A percentile compares a stretch with the other conserved stretches of the same genome.
phyloP scores from a whole-genome alignment of 2,329 filamentous ascomycete species.

The Capronia epimyces region DNA sequence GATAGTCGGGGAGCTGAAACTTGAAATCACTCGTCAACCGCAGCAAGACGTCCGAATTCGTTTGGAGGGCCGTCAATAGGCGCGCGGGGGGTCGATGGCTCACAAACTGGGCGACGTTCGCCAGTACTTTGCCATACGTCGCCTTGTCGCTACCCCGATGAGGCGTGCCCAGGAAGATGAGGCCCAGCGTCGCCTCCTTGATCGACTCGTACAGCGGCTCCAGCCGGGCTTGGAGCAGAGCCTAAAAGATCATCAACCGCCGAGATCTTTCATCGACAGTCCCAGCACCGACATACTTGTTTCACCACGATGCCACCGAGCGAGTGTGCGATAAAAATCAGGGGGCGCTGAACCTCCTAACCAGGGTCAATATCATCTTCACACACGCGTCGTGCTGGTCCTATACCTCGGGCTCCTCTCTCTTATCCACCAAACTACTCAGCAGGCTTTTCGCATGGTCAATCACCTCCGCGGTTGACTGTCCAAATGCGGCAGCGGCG shows the following conservation, averaged over 20 bases:
- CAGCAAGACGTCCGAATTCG: too few species aligned
- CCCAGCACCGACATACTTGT: not conserved
- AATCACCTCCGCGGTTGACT: constrained; percentile 35
- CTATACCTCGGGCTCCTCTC: constrained; percentile 3
- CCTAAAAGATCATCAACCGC: too few species aligned
- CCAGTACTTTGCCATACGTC: too few species aligned
- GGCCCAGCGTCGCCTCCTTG: constrained; percentile 32
- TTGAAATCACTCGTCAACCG: too few species aligned
- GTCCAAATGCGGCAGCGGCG: constrained; percentile 26
- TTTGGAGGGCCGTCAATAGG: too few species aligned
- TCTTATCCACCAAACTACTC: constrained; percentile 25
- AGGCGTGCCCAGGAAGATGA: constrained; percentile 36
- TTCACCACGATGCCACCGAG: constrained; percentile 30
- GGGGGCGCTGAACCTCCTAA: constrained; percentile 19
- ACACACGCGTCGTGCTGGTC: too few species aligned
- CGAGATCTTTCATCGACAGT: not conserved
- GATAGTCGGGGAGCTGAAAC: too few species aligned
- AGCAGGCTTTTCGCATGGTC: constrained; percentile 35
- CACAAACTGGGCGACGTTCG: too few species aligned
- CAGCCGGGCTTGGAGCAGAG: too few species aligned
- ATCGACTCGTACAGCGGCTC: too few species aligned
- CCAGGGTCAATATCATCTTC: too few species aligned
- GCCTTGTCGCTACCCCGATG: constrained; percentile 34
- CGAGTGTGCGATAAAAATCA: constrained; percentile 33
- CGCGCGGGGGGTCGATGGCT: too few species aligned